Evolutionary conservation across 768 basidiomycete species (phyloP).

Genomic region (Lyophyllum shimeji): DNA sequence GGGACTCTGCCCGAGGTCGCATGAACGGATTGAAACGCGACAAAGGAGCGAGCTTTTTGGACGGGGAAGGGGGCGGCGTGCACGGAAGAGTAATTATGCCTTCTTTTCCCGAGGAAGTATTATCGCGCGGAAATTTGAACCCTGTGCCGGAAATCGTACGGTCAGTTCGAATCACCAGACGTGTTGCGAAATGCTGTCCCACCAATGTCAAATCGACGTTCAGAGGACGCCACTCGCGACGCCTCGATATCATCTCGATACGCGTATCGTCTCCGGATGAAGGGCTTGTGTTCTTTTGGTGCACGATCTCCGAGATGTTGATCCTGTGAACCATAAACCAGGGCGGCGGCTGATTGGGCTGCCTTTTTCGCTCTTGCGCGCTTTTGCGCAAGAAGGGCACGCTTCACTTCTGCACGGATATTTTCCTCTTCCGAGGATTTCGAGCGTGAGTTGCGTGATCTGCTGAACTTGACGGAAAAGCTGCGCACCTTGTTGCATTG

Average conservation of each 20-base stretch:
- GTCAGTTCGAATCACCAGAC: not conserved
- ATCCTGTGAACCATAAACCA: not conserved
- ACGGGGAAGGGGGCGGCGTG: not conserved
- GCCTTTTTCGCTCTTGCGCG: slow-evolving; percentile 7
- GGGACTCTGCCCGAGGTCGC: not conserved
- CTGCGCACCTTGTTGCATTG: slow-evolving; percentile 5
- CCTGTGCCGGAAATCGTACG: not conserved
- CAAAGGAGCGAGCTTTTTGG: not conserved
- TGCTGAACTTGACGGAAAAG: not conserved
- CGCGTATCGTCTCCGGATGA: not conserved
- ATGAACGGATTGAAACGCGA: slow-evolving; percentile 5
- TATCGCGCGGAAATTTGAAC: not conserved
- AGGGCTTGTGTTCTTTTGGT: not conserved
- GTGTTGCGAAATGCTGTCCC: not conserved
- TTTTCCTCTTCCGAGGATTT: slow-evolving; percentile 1
- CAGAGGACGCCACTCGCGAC: not conserved
- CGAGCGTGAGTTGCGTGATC: too few relatives aligned
- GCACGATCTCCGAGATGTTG: not conserved
- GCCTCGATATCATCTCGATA: not conserved
- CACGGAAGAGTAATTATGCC: not conserved
- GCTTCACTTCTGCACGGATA: slow-evolving; percentile 11
- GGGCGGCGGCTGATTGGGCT: not conserved
- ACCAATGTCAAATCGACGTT: not conserved
- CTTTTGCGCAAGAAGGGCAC: slow-evolving; percentile 5
- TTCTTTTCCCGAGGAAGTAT: not conserved